Base-by-base conservation (phyloP, 2,329 filamentous ascomycete species). In the Phaeoacremonium minimum region DNA sequence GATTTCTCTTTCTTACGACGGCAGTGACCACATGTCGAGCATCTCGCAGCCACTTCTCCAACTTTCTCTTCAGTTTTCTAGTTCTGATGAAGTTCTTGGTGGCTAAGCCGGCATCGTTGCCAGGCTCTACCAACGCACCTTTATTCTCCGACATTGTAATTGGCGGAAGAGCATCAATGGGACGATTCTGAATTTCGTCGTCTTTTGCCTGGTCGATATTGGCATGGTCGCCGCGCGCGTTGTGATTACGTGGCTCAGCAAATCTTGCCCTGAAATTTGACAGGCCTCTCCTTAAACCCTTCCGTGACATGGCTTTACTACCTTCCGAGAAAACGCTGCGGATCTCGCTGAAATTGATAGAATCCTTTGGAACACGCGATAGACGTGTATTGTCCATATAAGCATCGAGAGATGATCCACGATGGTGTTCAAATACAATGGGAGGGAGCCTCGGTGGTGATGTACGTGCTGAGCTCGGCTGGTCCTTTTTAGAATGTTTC, bases 221-320 rank as follows among this genome's bases (percentile, higher is more conserved):
- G n/a, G n/a, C n/a, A n/a, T n/a, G n/a, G n/a, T n/a, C n/a, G n/a
- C n/a, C n/a, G n/a, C n/a, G n/a, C n/a, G n/a, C n/a, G n/a, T n/a
- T n/a, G n/a, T 34, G 42, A 19, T 42, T 26, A 6, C 47, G 39
- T 14, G 45, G 32, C 11, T 51, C 49, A 11, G 39, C 39, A 11
- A 54, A 37, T 5, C 45, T 45, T 7, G 40, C 38, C 12, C 42
- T 46, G 13, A 55, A 33, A 29, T 53, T 40, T 7, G 52, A 52
- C 15, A 55, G 33, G 1, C 48, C 42, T 15, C 44, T 52, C 26
- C 36, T 46, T 37, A 54, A 35, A n/a, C 47, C 45, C 19, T 42
- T 44, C 3, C 44, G 41, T 4, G 43, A 45, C 26, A 28, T 41
- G 9, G 32, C 39, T 15, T 41, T 26, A 11, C 34, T 42, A 13